These are phyloP conservation scores for Vaccinium myrtillus DNA, from an alignment of 148 eudicot species.

Conservation along the genomic window DNA sequence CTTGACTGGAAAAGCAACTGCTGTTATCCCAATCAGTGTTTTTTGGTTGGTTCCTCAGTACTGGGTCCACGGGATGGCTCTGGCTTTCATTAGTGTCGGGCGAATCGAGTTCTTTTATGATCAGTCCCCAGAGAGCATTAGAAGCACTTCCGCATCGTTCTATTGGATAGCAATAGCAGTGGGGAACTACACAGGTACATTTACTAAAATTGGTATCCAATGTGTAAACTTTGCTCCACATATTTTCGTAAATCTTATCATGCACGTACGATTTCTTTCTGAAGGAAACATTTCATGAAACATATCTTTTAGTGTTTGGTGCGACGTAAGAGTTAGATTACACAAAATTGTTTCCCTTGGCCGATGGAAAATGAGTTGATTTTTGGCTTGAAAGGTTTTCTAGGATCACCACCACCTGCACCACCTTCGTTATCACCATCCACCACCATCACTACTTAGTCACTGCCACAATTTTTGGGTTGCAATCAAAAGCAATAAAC, in stretches of 20 bases:
- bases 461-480: background rate
- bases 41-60: conserved; percentile 59
- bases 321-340: background rate
- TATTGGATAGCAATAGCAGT: conserved; percentile 35
- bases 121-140: conserved; percentile 56
- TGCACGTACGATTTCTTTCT: background rate
- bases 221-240: background rate
- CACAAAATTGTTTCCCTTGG: background rate
- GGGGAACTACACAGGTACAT: conserved; percentile 41
- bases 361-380: background rate
- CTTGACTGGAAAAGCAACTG: conserved; percentile 37
- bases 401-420: background rate
- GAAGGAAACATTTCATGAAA: background rate
- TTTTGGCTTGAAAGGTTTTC: background rate
- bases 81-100: conserved; percentile 41
- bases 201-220: background rate
- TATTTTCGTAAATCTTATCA: background rate
- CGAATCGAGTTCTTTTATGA: conserved; percentile 55
- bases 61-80: conserved; percentile 43
- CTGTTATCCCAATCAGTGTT: conserved; percentile 42
- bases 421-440: background rate
- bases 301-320: no score
- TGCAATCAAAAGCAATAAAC: background rate
- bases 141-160: conserved; percentile 46
- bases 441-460: background rate